These are phyloP conservation scores for Salix exigua DNA, from an alignment of 345 rosid genomes.

Conservation along the genomic window DNA sequence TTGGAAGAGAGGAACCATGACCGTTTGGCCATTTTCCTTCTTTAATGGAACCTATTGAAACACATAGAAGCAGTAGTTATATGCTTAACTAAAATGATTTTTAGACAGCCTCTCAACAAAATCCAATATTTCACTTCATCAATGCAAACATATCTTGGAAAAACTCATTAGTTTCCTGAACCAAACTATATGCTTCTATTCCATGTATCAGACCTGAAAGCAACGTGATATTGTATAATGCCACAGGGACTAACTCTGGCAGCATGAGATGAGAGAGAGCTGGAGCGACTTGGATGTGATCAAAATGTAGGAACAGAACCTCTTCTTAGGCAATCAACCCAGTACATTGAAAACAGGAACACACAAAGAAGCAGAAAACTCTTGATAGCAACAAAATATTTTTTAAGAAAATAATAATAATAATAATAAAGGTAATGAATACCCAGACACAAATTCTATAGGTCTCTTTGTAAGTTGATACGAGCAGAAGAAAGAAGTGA, in stretches of 20 bases:
- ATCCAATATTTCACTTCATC: neutral
- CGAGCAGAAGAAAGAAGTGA: neutral
- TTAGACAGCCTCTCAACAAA: neutral
- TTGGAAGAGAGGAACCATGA: slow-evolving; percentile 50
- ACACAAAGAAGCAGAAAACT: neutral
- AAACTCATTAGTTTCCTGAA: neutral
- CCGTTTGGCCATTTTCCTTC: slow-evolving; percentile 53
- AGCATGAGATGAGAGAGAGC: neutral
- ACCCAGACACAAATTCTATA: neutral
- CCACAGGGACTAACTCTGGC: neutral
- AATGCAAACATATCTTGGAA: neutral
- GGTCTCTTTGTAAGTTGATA: neutral
- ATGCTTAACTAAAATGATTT: neutral
- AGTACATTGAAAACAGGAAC: neutral
- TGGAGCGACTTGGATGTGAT: neutral
- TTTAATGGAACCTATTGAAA: slow-evolving; percentile 41
- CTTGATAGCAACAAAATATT: neutral
- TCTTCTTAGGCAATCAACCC: neutral
- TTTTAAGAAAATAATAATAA: no score
- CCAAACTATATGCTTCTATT: neutral
- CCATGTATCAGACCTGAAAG: neutral
- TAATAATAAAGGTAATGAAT: neutral
- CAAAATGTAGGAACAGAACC: neutral
- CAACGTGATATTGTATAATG: neutral
- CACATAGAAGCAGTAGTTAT: neutral